Base-by-base conservation (phyloP, 306 rosid genomes). In the Cucumis melo region DNA sequence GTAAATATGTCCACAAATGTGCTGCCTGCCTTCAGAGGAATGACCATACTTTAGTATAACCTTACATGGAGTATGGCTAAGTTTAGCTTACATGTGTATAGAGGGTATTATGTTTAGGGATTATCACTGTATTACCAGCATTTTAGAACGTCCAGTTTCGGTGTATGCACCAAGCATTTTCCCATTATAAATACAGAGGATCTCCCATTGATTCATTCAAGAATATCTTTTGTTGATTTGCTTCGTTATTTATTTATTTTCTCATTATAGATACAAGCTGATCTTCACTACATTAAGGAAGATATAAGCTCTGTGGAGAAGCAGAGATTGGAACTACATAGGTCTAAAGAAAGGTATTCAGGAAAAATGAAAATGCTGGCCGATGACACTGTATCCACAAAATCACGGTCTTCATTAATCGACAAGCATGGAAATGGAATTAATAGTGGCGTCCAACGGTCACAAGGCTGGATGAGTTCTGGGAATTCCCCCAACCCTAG, bases 241-340 rank as follows among this genome's bases (percentile, higher is more conserved):
- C 39, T 70, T 70, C 38, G 46, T 46, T 70, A 5, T 46, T 70
- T 42, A 23, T 20, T 46, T 36, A 8, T 54, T 15, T 73, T 65
- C 39, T 39, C 55, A n/a, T 7, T 81, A 36, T 75, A 93, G 98
- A 84, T 91, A 77, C 92, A 93, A 87, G 73, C 90, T 74, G 97
- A 93, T 84, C 97, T 93, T 70, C 89, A 85, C 82, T 88, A 80
- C 83, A 89, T 93, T 34, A 88, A 91, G 82, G 96, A 93, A 74
- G 98, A 93, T 83, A 72, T 93, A 77, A 82, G 74, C 77, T 44
- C 87, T n/a, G 96, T 91, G 23, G 98, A 93, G 89, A 89, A 90
- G 78, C 93, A 81, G 70, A 88, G 92, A 85, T 79, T 86, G 79
- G 96, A 89, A 36, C 76, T 91, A 60, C 85, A 84, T 78, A 83